Base-by-base conservation (phyloP, 257 asterid species). In the Rauvolfia tetraphylla region DNA sequence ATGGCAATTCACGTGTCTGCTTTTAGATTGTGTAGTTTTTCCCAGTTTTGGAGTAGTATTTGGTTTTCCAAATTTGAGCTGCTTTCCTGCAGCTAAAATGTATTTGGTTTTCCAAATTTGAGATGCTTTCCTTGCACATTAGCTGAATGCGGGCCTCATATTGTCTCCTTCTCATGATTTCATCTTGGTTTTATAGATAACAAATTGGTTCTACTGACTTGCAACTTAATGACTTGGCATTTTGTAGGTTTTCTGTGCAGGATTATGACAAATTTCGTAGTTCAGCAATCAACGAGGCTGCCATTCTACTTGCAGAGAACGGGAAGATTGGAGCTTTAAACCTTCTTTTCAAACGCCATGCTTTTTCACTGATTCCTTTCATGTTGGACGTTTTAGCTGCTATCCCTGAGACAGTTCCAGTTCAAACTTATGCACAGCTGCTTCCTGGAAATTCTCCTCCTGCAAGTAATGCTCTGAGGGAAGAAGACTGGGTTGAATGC, bases 401-500 rank as follows among this genome's bases (percentile, higher is more conserved):
- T 84, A 89, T 95, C 66, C 99, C 99, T 53, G 99, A 95, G 87
- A 95, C 99, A 23, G 80, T 95, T 86, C 92, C 96, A 54, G 97
- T 95, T 81, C 93, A 91, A 80, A 86, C 94, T 67, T 95, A 93
- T 84, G 91, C 87, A 29, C 97, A 95, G 65, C 87, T 95, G 84
- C 99, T 95, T 93, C 99, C 98, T 54, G 92, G 96, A 76, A 80
- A 79, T 76, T 89, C 97, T 75, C 86, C 90, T 83, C 96, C 95
- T 67, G 76, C 92, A 71, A 87, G 74, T 83, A 81, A 86, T 81
- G 77, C 84, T 80, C 81, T 89, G 83, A 86, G 98, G 83, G 90
- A 90, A 81, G 96, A 87, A 78, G 99, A 95, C 84, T 95, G 99
- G 99, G 97, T 91, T 71, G 99, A 95, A 84, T 89, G 96, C 84